Conservation (phyloP, 1,139 yeast species). For the Kodamaea arcana region DNA sequence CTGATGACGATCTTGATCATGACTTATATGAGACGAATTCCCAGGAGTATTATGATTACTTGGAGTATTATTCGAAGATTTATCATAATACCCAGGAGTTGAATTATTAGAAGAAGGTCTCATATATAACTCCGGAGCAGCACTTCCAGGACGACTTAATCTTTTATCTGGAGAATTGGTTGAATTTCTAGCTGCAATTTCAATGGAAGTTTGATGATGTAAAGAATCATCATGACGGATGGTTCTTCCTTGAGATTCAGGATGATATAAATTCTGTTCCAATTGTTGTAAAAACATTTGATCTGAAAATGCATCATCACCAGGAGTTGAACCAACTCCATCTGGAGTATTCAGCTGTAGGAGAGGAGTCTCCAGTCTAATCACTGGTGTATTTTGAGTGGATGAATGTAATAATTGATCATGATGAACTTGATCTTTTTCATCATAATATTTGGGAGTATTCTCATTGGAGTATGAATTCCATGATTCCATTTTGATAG, state of each 20-base stretch:
- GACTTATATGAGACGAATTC: neutral
- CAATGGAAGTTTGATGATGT: neutral
- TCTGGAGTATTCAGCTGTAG: constrained; percentile 3
- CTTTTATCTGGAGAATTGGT: neutral
- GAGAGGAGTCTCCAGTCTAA: constrained; percentile 2
- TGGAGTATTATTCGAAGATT: neutral
- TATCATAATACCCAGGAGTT: neutral
- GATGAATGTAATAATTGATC: neutral
- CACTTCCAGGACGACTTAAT: neutral
- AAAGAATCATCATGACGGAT: constrained; percentile 1
- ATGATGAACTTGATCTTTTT: neutral
- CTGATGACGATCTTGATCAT: too few relatives aligned
- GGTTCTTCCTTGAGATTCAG: constrained; percentile 7
- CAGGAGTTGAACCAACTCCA: constrained; percentile 3
- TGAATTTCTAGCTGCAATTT: neutral
- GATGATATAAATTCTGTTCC: constrained; percentile 12
- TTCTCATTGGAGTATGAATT: constrained; percentile 4
- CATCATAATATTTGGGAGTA: constrained; percentile 7
- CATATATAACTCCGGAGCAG: constrained; percentile 1
- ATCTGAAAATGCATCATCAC: constrained; percentile 12
- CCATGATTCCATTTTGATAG: constrained; percentile 6
- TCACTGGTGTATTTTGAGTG: neutral
- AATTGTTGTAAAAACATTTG: constrained; percentile 15
- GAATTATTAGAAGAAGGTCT: neutral
- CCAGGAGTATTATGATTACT: neutral